A percentile compares a stretch with the other conserved stretches of the same genome.
Conservation (phyloP, 2,329 filamentous ascomycete species). For the Volutella citrinella region DNA sequence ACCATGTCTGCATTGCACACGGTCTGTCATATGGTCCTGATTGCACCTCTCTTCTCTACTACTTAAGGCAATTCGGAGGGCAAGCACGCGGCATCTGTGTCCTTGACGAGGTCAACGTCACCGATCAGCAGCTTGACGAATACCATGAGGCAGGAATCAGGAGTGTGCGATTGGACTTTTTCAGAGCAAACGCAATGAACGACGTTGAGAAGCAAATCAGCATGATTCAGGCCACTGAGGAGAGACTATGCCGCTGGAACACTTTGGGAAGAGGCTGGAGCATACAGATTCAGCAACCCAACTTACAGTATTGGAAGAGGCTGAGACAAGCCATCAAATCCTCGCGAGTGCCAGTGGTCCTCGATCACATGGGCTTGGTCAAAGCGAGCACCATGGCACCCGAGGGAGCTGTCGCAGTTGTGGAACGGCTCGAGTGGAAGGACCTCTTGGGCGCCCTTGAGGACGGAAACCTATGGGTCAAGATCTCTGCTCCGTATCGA, state of each 20-base stretch:
- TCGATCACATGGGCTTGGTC: constrained; percentile 9
- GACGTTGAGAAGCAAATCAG: constrained; percentile 5
- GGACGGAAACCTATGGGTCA: constrained; percentile 7
- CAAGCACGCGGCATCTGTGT: constrained; percentile 8
- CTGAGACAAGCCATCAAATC: background rate
- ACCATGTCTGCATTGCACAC: constrained; percentile 9
- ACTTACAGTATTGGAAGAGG: constrained; percentile 5
- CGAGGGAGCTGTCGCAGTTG: background rate
- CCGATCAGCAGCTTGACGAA: constrained; percentile 2
- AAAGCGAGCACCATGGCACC: constrained; percentile 7
- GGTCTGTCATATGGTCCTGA: constrained; percentile 6
- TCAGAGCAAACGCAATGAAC: constrained; percentile 7
- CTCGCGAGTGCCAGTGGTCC: constrained; percentile 3
- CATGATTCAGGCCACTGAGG: constrained; percentile 4
- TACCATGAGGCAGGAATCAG: constrained; percentile 7
- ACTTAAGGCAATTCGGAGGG: constrained; percentile 6
- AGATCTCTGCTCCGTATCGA: constrained; percentile 7
- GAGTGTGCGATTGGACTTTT: constrained; percentile 9
- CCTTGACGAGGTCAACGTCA: constrained; percentile 7
- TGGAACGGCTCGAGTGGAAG: constrained; percentile 4
- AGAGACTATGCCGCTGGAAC: constrained; percentile 4
- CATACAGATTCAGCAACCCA: constrained; percentile 8
- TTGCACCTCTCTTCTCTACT: constrained; percentile 7
- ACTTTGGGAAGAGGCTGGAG: constrained; percentile 5
- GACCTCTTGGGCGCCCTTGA: constrained; percentile 2